Evolutionary conservation across 371 early-diverging fungal species (phyloP), one percentile per base, ranked within the genome.

Genomic region (Dentiscutata heterogama): DNA sequence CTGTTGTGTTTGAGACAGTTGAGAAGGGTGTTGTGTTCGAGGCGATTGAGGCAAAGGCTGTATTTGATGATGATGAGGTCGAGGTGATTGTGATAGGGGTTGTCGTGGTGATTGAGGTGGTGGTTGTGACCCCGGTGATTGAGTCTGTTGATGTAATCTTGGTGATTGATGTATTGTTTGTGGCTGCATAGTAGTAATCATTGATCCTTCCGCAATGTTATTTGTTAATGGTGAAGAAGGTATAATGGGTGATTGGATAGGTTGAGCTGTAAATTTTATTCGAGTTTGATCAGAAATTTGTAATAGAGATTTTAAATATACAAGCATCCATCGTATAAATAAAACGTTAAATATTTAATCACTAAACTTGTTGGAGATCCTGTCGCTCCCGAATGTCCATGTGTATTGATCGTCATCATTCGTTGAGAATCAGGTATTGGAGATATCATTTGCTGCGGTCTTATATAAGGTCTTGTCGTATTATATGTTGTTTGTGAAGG

Each of bases 41-140:
- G 78, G 63, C 8, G 80, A 46, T 39, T 67, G 71, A 31, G 67
- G 53, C 20, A 31, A 54, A 14, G 25, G 31, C 51, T 80, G 80
- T 68, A 51, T 14, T 31, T 8, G 13, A 39, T 58, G 53, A 8
- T 8, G 13, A 39, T 58, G 53, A 8, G 78, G 29, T 60, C 35
- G 77, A 58, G 35, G 70, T 46, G 58, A 22, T 31, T 11, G 76
- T 61, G 39, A 53, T 73, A 73, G 22, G 3, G 74, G 14, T 8
- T 58, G 58, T 18, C 22, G 29, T 25, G 29, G n/a, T 11, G 35
- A 51, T 51, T 78, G 51, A 63, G 16, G n/a, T 78, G 50, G 31
- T 56, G 10, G 61, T 64, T 46, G 65, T 63, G 14, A 63, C n/a
- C 64, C 25, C 18, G 61, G 64, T 8, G 58, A 58, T 58, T 63